Evolutionary conservation across 2,329 filamentous ascomycete genomes (phyloP), one percentile per base, ranked within the genome.

Genomic region (Fusarium phyllophilum): DNA sequence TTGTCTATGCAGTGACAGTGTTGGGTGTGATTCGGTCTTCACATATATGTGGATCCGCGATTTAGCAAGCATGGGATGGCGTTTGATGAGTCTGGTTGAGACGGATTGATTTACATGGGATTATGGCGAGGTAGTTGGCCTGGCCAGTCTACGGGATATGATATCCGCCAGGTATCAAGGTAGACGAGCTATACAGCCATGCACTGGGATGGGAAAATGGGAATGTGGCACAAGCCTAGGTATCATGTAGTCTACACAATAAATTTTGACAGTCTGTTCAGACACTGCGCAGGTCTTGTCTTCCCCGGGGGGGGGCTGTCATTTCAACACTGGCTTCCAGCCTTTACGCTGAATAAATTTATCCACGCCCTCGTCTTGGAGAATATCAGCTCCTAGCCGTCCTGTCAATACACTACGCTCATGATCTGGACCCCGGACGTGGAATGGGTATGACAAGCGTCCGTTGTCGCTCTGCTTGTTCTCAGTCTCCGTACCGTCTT

Each of bases 371-470:
- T 92, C 90, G 74, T 93, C 90, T 29, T 77, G 79, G 52, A 94
- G 83, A 7, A 93, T 86, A 31, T 93, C 90, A 9, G 78, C 81
- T 4, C 88, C 90, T 15, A 84, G 82, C 59, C 91, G 84, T 3
- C 90, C 90, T 5, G 91, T 94, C 7, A 94, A 85, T 6, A 93
- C 83, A 77, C 91, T 94, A n/a, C 86, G 84, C 81, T 94, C 92
- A 42, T 84, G 75, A 4, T 91, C 89, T 10, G 86, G 84, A 0
- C 91, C 92, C 13, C 84, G 82, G 4, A 93, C 89, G 66, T 89
- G 86, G 71, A 94, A 93, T 0, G 89, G 84, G 75, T 89, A 92
- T 0, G 82, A 83, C 9, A 85, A 67, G 12, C 82, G 80, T 15
- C 49, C 66, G 20, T 57, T 22, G 9, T 26, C n/a, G 11, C 22